Evolutionary conservation across 1,284 basidiomycete species (phyloP).

Genomic region (Veloporphyrellus conicus): DNA sequence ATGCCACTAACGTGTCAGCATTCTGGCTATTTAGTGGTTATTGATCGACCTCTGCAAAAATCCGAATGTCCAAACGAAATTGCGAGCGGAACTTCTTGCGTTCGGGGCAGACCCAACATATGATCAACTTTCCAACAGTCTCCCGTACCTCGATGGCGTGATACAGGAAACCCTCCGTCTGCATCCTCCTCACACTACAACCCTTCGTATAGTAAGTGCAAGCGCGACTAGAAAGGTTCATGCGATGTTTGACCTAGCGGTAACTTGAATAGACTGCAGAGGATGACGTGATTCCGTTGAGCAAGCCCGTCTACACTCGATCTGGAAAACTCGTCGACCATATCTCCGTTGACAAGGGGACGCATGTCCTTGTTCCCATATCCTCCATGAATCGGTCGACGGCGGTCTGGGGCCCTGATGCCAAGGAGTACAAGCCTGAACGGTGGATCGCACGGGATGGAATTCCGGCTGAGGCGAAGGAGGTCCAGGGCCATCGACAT

Average conservation of each 20-base stretch:
- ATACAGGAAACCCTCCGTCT: constrained; percentile 27
- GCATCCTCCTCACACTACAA: constrained; percentile 29
- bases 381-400: constrained; percentile 44
- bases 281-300: constrained; percentile 54
- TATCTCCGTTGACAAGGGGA: constrained; percentile 46
- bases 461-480: constrained; percentile 17
- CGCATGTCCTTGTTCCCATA: constrained; percentile 40
- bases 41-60: constrained; percentile 29
- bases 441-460: constrained; percentile 36
- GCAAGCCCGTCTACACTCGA: constrained; percentile 37
- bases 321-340: constrained; percentile 38
- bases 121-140: constrained; percentile 23
- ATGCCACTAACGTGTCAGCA: neutral
- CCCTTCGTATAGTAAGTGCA: constrained; percentile 40
- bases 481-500: constrained; percentile 29
- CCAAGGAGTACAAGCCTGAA: constrained; percentile 39
- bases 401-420: constrained; percentile 44
- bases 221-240: accelerated
- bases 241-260: neutral
- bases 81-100: constrained; percentile 28
- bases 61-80: constrained; percentile 22
- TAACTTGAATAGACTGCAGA: constrained; percentile 36
- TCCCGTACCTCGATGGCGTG: constrained; percentile 30
- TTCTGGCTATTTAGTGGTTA: constrained; percentile 23
- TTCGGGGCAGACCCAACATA: constrained; percentile 22